Evolutionary conservation across 176 grass and related monocot species (phyloP), one percentile per base, ranked within the genome.

Genomic region (Pontederia crassipes): DNA sequence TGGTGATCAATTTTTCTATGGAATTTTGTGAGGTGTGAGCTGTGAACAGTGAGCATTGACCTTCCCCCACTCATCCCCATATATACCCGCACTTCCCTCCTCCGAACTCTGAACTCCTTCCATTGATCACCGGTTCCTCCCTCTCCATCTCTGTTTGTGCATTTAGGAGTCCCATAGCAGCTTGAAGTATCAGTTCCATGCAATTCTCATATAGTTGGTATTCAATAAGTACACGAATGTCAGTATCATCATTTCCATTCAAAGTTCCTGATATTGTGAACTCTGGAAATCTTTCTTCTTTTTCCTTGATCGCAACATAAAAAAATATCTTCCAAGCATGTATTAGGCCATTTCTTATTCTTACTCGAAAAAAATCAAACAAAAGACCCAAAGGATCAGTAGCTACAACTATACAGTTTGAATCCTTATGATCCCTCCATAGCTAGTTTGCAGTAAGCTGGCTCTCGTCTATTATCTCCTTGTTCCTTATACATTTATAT

Each of bases 261-360:
- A 18, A 32, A 71, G 59, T 35, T 45, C 11, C 6, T 4, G 6
- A 53, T 58, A 26, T 86, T 75, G 57, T 69, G 75, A 71, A 55
- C 61, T 45, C 81, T 73, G 81, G 78, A 64, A 65, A 54, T 77
- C 62, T 50, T 18, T 67, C 56, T 17, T 27, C 12, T 28, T 58
- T 47, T 78, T 49, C 84, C 89, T 72, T 88, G 72, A 83, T 68
- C 27, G 28, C 74, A 88, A 64, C 78, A 80, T 53, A 49, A 85
- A 67, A 95, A 4, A 95, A 95, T 88, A 71, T 40, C 65, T 59
- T 57, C 13, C 55, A 73, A 88, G 48, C 78, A 95, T 95, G 89
- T 95, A 95, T 74, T 59, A 55, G 17, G 16, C 56, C 57, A 48
- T 11, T 59, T 40, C 32, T 32, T 74, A 45, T 45, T 54, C 65